A percentile compares a stretch with the other conserved stretches of the same genome.
phyloP scores from a whole-genome alignment of 331 rosid genomes.

The Pyrus hybrid region DNA sequence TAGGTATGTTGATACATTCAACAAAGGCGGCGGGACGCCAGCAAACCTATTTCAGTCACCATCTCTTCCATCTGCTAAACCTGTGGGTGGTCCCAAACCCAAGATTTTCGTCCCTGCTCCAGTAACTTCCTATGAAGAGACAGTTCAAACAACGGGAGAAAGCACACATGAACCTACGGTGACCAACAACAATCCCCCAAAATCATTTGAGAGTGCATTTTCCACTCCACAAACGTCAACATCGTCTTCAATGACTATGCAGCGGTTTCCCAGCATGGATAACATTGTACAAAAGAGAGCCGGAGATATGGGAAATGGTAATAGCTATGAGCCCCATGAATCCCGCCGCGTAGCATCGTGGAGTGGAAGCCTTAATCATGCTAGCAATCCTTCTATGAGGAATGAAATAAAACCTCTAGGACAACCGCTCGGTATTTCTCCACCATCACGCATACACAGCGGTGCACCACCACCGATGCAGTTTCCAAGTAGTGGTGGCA shows the following conservation, averaged over 20 bases:
- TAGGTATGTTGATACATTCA: constrained; percentile 42
- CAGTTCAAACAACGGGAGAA: constrained; percentile 13
- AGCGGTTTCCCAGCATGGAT: constrained; percentile 30
- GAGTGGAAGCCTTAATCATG: constrained; percentile 28
- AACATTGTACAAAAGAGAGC: constrained; percentile 18
- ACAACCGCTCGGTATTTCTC: constrained; percentile 1
- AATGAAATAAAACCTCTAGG: constrained; percentile 14
- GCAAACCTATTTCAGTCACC: constrained; percentile 24
- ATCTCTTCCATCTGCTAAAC: constrained; percentile 23
- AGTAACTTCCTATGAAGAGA: constrained; percentile 9
- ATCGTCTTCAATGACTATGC: constrained; percentile 8
- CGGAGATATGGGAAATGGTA: constrained; percentile 8
- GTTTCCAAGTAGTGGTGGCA: constrained; percentile 5
- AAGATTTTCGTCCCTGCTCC: constrained; percentile 27
- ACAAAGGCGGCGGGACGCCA: constrained; percentile 13
- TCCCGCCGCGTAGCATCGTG: constrained; percentile 30
- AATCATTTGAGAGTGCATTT: neutral
- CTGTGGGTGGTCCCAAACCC: constrained; percentile 19
- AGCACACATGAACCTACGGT: constrained; percentile 2
- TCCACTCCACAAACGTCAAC: constrained; percentile 5
- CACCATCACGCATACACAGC: neutral
- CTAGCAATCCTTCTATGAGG: neutral
- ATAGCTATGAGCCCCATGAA: constrained; percentile 8
- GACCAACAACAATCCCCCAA: constrained; percentile 1
- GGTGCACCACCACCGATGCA: neutral